Base-by-base conservation (phyloP, 1,139 yeast genomes). In the Candida sanyaensis region DNA sequence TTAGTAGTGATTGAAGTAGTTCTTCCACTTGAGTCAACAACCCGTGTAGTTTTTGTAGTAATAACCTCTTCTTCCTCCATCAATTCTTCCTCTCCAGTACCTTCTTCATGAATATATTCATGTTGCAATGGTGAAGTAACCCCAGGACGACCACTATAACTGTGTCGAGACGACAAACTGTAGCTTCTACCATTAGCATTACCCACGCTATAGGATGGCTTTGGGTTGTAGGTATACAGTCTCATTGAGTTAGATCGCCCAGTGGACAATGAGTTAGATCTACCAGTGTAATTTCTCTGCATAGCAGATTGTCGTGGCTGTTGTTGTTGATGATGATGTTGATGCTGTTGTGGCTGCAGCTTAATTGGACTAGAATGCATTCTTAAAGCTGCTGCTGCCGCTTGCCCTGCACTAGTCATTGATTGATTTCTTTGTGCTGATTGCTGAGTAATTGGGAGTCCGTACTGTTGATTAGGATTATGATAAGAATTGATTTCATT, bases 371-470 rank as follows among this genome's bases (percentile, higher is more conserved):
- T 38, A 17, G 52, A 45, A 55, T 71, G 77, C 52, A 68, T 60
- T 50, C 69, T 61, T 32, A 74, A 57, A 6, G 80, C 80, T 1
- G 78, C 79, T 2, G 79, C 79, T 1, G 80, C 80, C 1, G 80
- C 78, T 50, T 58, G 65, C 12, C 77, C 77, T 24, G 79, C 80
- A 27, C 69, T 65, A 30, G 63, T 55, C 39, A 65, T 55, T 26
- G 69, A 63, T 47, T 60, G 67, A 21, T 61, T 50, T 29, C 69
- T 46, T 37, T 48, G 44, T 11, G 38, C 44, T 12, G 31, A 39
- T 17, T 31, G 40, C 33, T 37, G 46, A 11, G 33, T 36, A 26
- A 47, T 30, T 0, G 70, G 69, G 11, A 64, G 54, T 1, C 69
- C 69, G 8, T 69, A 65, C 37, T 53, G 53, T 37, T 51, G 51